Conservation (phyloP, 495 filamentous ascomycete species). For the Aspergillus affinis region DNA sequence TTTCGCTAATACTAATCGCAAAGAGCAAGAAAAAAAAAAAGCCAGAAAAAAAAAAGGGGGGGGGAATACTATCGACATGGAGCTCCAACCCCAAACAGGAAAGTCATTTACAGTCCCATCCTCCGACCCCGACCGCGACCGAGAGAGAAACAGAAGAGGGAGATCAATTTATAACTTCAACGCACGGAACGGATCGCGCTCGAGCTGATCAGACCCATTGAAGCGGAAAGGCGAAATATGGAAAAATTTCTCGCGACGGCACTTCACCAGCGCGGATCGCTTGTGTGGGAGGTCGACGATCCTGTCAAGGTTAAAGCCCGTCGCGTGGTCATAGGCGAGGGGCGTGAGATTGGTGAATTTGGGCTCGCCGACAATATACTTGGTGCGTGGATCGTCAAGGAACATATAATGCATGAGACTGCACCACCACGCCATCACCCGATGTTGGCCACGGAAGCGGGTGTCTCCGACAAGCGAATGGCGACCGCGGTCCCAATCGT, state of each 20-base stretch:
- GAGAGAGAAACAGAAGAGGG: not conserved
- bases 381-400: conserved; percentile 63
- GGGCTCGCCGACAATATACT: conserved; percentile 60
- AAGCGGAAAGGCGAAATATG: conserved; percentile 55
- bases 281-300: conserved; percentile 62
- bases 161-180: conserved; percentile 18
- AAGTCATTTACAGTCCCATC: not conserved
- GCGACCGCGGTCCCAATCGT: conserved; percentile 61
- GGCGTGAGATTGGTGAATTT: conserved; percentile 56
- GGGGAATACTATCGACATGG: too few species aligned
- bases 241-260: conserved; percentile 61
- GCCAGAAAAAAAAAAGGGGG: too few species aligned
- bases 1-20: not conserved
- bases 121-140: not conserved
- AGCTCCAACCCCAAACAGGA: too few species aligned
- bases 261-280: conserved; percentile 54
- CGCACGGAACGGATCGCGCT: conserved; percentile 31
- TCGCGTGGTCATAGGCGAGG: conserved; percentile 59
- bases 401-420: conserved; percentile 65
- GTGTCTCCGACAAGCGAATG: conserved; percentile 64
- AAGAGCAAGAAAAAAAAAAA: too few species aligned
- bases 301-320: conserved; percentile 59
- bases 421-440: conserved; percentile 66
- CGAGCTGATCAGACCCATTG: conserved; percentile 25
- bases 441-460: conserved; percentile 60